phyloP scores from a whole-genome alignment of 768 basidiomycete species.

The Mycena vitilis region DNA sequence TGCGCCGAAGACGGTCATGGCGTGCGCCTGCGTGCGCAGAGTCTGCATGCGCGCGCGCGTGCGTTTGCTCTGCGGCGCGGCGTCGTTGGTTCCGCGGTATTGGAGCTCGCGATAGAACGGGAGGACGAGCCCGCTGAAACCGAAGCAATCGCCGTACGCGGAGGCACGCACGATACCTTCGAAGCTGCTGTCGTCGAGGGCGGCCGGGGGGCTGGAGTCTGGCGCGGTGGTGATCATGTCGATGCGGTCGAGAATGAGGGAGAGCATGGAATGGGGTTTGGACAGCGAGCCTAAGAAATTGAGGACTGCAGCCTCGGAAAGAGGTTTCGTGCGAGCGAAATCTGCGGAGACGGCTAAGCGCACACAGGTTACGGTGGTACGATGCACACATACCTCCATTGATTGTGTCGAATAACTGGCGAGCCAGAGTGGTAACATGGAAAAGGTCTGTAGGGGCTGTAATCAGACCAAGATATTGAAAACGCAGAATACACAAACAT shows the following conservation, averaged over 20 bases:
- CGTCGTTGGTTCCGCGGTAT: not conserved
- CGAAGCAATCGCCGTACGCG: not conserved
- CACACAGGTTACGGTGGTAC: not conserved
- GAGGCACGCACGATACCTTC: not conserved
- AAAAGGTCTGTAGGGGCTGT: not conserved
- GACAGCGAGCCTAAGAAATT: not conserved
- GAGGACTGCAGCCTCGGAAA: not conserved
- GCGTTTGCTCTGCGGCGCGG: not conserved
- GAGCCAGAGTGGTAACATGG: slow-evolving; percentile 13
- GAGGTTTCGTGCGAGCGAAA: not conserved
- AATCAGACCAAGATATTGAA: not conserved
- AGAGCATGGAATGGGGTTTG: not conserved
- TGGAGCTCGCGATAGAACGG: slow-evolving; percentile 17
- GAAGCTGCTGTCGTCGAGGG: too few relatives aligned
- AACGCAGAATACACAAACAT: not conserved
- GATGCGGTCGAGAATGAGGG: not conserved
- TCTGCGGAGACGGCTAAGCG: not conserved
- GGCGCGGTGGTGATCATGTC: not conserved
- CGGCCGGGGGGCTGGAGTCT: not conserved
- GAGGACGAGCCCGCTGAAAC: slow-evolving; percentile 11
- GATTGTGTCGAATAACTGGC: slow-evolving; percentile 10
- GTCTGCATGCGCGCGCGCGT: not conserved
- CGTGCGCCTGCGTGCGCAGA: slow-evolving; percentile 17
- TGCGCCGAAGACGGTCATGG: slow-evolving; percentile 8
- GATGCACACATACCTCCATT: slow-evolving; percentile 16